phyloP scores from a whole-genome alignment of 2,329 filamentous ascomycete species.

The Lasiodiplodia citricola region DNA sequence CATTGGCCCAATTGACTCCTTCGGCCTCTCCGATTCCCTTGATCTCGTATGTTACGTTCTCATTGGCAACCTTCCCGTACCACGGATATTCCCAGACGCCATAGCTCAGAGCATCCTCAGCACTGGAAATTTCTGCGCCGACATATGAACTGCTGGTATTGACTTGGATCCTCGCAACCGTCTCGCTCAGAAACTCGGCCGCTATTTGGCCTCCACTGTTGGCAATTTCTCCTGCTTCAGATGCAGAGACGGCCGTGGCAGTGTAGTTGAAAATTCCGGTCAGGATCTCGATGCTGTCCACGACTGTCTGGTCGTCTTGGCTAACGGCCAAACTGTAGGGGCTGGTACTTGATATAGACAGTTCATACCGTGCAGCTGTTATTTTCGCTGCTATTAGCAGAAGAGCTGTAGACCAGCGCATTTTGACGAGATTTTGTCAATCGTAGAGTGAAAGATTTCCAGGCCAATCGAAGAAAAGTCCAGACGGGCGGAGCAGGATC shows the following conservation, averaged over 20 bases:
- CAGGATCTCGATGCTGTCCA: constrained; percentile 33
- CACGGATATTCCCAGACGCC: constrained; percentile 40
- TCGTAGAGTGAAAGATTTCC: background rate
- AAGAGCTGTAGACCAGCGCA: background rate
- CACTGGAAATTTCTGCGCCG: constrained; percentile 32
- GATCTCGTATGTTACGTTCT: constrained; percentile 34
- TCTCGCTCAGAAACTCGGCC: constrained; percentile 31
- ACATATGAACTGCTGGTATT: constrained; percentile 32
- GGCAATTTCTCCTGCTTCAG: constrained; percentile 25
- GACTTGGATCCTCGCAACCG: constrained; percentile 34
- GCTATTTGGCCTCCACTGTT: constrained; percentile 29
- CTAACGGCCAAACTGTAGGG: constrained; percentile 31
- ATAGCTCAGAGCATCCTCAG: constrained; percentile 30
- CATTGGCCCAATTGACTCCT: constrained; percentile 44
- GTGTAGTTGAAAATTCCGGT: constrained; percentile 31
- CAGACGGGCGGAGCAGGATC: too few relatives aligned
- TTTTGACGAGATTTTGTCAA: background rate
- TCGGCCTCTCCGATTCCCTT: constrained; percentile 38
- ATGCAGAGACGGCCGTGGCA: constrained; percentile 17
- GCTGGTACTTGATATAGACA: background rate
- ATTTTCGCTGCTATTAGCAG: background rate
- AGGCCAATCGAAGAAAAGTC: background rate
- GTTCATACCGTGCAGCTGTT: background rate
- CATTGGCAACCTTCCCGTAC: constrained; percentile 32
- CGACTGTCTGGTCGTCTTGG: constrained; percentile 31